Evolutionary conservation across 75 land plant genomes (phyloP), one percentile per base, ranked within the genome.

Genomic region (Pinus taeda): DNA sequence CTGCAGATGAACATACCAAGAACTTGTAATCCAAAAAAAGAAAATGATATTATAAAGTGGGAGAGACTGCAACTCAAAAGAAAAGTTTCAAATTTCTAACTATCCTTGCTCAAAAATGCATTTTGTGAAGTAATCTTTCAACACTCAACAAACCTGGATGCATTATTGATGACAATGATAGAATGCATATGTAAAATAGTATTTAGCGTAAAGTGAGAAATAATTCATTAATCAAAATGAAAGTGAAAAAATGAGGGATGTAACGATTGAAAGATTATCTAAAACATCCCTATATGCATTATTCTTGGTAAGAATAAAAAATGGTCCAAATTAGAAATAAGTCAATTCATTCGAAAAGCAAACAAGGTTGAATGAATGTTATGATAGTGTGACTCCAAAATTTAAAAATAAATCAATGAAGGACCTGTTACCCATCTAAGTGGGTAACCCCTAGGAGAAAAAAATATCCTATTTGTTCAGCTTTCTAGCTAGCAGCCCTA

Each of bases 1-100:
- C 98, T 95, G 87, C 76, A 49, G 59, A 79, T 74, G 60, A 56
- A 72, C 17, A 62, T 57, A 33, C 7, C 61, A 59, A 80, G 42
- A 61, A 63, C 70, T 74, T 75, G 53, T 18, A 74, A 70, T 49
- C 74, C 24, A 53, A n/a, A 59, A 58, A 20, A 77, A 7, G 49
- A 74, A 74, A 17, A 24, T 20, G 17, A 20, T 15, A 3, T 39
- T n/a, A 9, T 69, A 39, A 0, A 42, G 72, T 45, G 42, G 39
- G 18, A 20, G 22, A 69, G 36, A 36, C 55, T 49, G 55, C 55
- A 49, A 49, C 72, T 69, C 36, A 20, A n/a, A n/a, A 69, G 14
- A 69, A n/a, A 42, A 42, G 18, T 69, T 69, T 20, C n/a, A 42
- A 3, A 42, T 69, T 69, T 69, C 11, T 3, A 18, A 45, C 39